Conservation (phyloP, 805 yeast genomes). For the Wickerhamiella vanderwaltii region DNA sequence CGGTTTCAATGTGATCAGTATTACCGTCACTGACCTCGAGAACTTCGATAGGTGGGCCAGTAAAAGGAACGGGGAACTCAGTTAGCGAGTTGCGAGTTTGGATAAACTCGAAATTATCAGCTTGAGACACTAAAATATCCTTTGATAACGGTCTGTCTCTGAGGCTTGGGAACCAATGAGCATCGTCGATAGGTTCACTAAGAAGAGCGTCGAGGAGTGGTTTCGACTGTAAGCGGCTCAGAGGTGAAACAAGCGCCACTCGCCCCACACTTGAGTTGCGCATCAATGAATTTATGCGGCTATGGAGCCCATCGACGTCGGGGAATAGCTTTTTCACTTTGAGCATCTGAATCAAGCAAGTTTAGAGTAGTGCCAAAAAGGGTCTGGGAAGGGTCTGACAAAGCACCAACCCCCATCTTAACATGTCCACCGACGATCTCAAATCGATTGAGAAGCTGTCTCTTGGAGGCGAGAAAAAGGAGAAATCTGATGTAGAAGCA, state of each 20-base stretch:
- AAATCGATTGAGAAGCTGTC: neutral
- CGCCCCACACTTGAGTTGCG: conserved; percentile 18
- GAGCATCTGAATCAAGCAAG: conserved; percentile 14
- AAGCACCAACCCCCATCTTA: too few species aligned
- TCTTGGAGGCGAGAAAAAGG: neutral
- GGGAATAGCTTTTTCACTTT: conserved; percentile 20
- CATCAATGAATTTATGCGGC: conserved; percentile 20
- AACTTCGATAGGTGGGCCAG: conserved; percentile 22
- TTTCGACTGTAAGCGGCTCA: conserved; percentile 18
- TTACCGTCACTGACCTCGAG: conserved; percentile 25
- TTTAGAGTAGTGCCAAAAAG: too few species aligned
- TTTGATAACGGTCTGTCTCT: conserved; percentile 25
- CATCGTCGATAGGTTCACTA: conserved; percentile 27
- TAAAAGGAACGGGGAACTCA: conserved; percentile 23
- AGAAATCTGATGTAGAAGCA: neutral
- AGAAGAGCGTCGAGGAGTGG: conserved; percentile 24
- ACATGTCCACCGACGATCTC: conserved; percentile 1
- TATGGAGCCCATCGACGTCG: conserved; percentile 22
- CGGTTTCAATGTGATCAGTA: conserved; percentile 18
- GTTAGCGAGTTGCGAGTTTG: conserved; percentile 26
- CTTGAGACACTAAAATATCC: conserved; percentile 24
- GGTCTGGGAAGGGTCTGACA: neutral
- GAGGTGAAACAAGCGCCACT: conserved; percentile 22
- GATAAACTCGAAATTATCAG: conserved; percentile 22
- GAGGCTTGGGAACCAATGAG: conserved; percentile 25